Evolutionary conservation across 2,329 filamentous ascomycete species (phyloP), one percentile per base, ranked within the genome.

Genomic region (Onygenales sp.): DNA sequence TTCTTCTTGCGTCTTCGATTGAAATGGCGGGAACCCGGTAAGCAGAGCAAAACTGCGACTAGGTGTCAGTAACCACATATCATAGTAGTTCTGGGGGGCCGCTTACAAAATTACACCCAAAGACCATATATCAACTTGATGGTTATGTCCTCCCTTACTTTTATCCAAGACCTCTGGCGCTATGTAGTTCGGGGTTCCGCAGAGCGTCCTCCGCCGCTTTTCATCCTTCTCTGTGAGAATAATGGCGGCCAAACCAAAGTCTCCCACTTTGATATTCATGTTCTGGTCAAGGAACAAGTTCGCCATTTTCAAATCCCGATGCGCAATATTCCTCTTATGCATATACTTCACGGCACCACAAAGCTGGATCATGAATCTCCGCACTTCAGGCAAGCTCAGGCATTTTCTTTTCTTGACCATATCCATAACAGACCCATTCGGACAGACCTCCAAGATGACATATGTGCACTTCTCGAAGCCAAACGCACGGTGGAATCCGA

Each of bases 111-210:
- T 98, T 60, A 98, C 93, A 17, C 94, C 93, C 65, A 98, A 78
- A 44, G 92, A 95, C 94, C 94, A 98, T 53, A 98, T 88, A 67
- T 98, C 93, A 3, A 98, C 93, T 76, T 94, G 95, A 67, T 97
- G 91, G 60, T 95, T 93, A 67, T 98, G 93, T 0, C 93, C 93
- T 63, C 92, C 89, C 65, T 88, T 93, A 36, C 87, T 88, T 75
- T 93, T 95, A 65, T 95, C 88, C 50, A 98, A 73, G 57, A 98
- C 95, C 66, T 98, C 93, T 0, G 93, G 93, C 0, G 93, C 93
- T 61, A 98, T 95, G 68, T 98, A 98, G 70, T 98, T 98, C 1
- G 93, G 93, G 4, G 93, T 98, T 54, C 93, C 93, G 62, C 93
- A 98, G 55, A 98, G 82, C 6, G 93, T 98, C 31, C 89, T 96